Base-by-base conservation (phyloP, 805 yeast genomes). In the Metschnikowia similis region DNA sequence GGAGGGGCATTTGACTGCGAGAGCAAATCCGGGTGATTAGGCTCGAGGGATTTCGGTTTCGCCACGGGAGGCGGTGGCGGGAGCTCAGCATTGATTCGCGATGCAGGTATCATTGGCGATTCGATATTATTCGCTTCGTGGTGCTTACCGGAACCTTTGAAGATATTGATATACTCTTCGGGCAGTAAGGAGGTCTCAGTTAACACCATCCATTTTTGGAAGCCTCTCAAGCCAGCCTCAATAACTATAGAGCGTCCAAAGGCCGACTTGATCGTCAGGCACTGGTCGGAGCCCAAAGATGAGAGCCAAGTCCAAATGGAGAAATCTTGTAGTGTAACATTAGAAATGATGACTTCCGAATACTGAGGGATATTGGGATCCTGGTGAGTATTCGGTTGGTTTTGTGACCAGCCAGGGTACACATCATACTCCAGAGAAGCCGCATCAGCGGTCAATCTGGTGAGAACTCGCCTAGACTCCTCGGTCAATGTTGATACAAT, bases 251-350 rank as follows among this genome's bases (percentile, higher is more conserved):
- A 83, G 56, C 94, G 77, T 8, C 96, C 96, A 70, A 89, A 89
- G 1, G 84, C 65, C 31, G 78, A 77, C 64, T 86, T 86, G 57
- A 82, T 82, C 26, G 72, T 66, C 31, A 77, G 73, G 0, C 89
- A 80, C 61, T 87, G 86, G 62, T 89, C 96, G 31, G 83, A 76
- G 0, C 88, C 88, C 26, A 89, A 63, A 2, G 89, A 79, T 1
- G 90, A 81, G 60, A 89, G 72, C 96, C 96, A 89, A 0, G 96
- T 80, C 96, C 96, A 89, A 29, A 89, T 87, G 61, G 84, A 89
- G 65, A 86, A 89, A 65, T 89, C 96, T 65, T 88, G 96, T 16
- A 89, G 81, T 6, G 87, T 77, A 1, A 87, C 84, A 51, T 87
- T 77, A 8, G 80, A 70, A 8, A 87, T 71, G 41, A 62, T 53